phyloP scores from a whole-genome alignment of 352 stramenopile species.

The Pythium utonaiense region DNA sequence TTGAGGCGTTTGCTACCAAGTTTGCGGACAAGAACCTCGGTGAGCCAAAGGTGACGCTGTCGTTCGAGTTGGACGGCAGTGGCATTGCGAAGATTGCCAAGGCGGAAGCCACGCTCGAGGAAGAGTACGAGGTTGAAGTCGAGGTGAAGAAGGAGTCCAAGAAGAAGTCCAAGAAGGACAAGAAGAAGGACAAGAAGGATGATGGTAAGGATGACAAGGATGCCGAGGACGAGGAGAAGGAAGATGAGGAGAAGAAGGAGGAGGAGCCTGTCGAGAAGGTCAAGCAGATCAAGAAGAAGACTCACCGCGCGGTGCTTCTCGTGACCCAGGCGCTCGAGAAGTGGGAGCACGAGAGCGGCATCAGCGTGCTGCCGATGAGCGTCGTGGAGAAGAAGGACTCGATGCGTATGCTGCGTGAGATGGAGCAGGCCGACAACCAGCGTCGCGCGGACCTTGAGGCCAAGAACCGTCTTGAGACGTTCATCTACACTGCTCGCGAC shows the following conservation, averaged over 20 bases:
- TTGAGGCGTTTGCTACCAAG: constrained; percentile 86
- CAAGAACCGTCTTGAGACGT: constrained; percentile 91
- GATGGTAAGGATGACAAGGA: constrained; percentile 33
- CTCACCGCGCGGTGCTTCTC: constrained; percentile 70
- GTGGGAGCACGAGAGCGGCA: constrained; percentile 28
- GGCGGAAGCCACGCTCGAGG: constrained; percentile 90
- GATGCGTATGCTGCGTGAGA: constrained; percentile 58
- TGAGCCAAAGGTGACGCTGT: constrained; percentile 92
- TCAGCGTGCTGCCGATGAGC: constrained; percentile 67
- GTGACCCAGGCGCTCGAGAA: constrained; percentile 43
- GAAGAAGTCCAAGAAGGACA: constrained; percentile 39
- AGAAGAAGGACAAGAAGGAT: constrained; percentile 35
- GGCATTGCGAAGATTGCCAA: constrained; percentile 90
- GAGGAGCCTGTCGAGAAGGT: constrained; percentile 59
- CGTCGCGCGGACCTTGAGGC: constrained; percentile 70
- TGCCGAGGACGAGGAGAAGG: constrained; percentile 38
- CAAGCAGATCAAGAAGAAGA: constrained; percentile 90
- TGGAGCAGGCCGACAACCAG: constrained; percentile 68
- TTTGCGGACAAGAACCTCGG: constrained; percentile 88
- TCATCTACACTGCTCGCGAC: constrained; percentile 93
- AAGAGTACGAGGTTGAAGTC: constrained; percentile 72
- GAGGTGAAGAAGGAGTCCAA: constrained; percentile 60
- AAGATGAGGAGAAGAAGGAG: constrained; percentile 44
- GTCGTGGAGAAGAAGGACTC: constrained; percentile 58
- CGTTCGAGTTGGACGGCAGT: constrained; percentile 92